A percentile compares a stretch with the other conserved stretches of the same genome.
These are phyloP conservation scores for Euphorbia corollata DNA, from an alignment of 441 rosid species.

Conservation along the genomic window DNA sequence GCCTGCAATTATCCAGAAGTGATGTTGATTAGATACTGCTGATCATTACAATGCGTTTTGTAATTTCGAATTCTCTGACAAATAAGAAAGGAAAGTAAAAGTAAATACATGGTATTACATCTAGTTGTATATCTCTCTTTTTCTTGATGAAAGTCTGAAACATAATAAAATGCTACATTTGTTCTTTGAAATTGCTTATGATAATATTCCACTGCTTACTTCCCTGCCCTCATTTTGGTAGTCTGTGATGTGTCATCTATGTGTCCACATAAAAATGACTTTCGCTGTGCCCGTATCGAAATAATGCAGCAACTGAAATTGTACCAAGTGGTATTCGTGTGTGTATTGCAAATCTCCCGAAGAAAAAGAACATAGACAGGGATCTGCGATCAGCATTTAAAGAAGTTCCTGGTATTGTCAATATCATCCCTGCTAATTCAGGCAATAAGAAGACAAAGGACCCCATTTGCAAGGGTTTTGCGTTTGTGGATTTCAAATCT, in stretches of 20 bases:
- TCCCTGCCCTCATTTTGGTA: not conserved
- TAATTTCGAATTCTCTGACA: too few species aligned
- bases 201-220: not conserved
- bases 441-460: conserved; percentile 86
- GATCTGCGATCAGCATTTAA: conserved; percentile 65
- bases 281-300: too few species aligned
- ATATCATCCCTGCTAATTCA: conserved; percentile 54
- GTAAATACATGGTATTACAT: too few species aligned
- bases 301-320: conserved; percentile 40
- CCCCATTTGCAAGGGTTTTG: conserved; percentile 75
- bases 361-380: conserved; percentile 79
- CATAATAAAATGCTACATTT: too few species aligned
- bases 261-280: too few species aligned
- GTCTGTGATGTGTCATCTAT: not conserved
- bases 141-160: too few species aligned
- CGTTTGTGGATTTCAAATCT: conserved; percentile 58
- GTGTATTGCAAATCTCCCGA: conserved; percentile 59
- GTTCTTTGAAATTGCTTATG: too few species aligned
- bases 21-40: too few species aligned
- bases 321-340: conserved; percentile 47
- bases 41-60: too few species aligned
- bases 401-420: conserved; percentile 48
- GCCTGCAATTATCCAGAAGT: too few species aligned
- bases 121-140: too few species aligned
- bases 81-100: too few species aligned